These are phyloP conservation scores for Atalantia buxifolia DNA, from an alignment of 345 rosid genomes.

Conservation along the genomic window DNA sequence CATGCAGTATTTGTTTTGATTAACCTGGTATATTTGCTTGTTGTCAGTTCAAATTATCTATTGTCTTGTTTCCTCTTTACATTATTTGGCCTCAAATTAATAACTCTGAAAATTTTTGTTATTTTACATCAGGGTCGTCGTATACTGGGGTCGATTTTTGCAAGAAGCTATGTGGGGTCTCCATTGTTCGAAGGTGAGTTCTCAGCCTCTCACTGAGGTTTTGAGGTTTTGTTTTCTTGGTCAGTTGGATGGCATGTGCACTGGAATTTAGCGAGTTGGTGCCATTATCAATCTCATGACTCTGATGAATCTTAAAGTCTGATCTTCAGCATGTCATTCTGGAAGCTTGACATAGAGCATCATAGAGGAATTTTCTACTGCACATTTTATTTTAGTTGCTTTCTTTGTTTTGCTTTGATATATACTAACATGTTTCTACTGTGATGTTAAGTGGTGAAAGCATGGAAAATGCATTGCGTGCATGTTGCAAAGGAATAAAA, in stretches of 20 bases:
- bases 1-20: background rate
- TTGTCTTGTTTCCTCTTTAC: background rate
- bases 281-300: background rate
- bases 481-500: slow-evolving; percentile 97
- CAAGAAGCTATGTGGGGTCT: slow-evolving; percentile 97
- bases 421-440: slow-evolving; percentile 14
- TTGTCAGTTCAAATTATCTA: background rate
- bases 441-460: slow-evolving; percentile 83
- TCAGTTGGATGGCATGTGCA: slow-evolving; percentile 9
- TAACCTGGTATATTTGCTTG: background rate
- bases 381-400: background rate
- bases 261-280: background rate
- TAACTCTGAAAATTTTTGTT: background rate
- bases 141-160: slow-evolving; percentile 98
- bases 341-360: slow-evolving; percentile 14
- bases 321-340: background rate
- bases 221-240: slow-evolving; percentile 26
- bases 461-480: slow-evolving; percentile 98
- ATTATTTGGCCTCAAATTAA: background rate
- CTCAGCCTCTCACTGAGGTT: slow-evolving; percentile 37
- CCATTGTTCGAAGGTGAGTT: slow-evolving; percentile 91
- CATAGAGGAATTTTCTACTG: background rate
- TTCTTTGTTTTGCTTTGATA: background rate
- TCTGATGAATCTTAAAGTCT: background rate
- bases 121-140: slow-evolving; percentile 55